These are phyloP conservation scores for Ogataea thermomethanolica DNA, from an alignment of 805 yeast species.

Conservation along the genomic window DNA sequence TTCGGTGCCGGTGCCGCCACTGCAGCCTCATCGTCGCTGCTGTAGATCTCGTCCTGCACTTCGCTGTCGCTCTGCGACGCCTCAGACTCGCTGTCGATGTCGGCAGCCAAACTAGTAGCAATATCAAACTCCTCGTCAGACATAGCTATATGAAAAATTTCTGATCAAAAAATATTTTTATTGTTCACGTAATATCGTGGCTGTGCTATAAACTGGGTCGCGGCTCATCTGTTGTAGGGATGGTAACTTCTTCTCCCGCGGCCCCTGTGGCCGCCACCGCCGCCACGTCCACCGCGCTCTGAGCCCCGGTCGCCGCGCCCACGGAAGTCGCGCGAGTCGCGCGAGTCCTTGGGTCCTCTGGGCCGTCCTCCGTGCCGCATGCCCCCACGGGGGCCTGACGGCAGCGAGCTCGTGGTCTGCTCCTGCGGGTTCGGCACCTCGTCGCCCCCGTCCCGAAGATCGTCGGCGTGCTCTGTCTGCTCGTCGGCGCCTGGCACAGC, in stretches of 20 bases:
- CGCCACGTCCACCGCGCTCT: slow-evolving; percentile 18
- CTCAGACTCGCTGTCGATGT: slow-evolving; percentile 19
- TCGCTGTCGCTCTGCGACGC: slow-evolving; percentile 29
- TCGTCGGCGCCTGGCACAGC: slow-evolving; percentile 8
- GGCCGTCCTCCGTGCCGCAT: slow-evolving; percentile 21
- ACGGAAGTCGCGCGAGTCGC: slow-evolving; percentile 14
- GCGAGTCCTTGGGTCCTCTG: slow-evolving; percentile 18
- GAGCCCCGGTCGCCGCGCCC: slow-evolving; percentile 4
- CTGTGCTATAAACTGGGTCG: slow-evolving; percentile 4
- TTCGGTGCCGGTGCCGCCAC: slow-evolving; percentile 36
- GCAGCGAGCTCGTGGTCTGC: slow-evolving; percentile 23
- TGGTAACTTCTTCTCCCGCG: slow-evolving; percentile 25
- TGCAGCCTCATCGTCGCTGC: slow-evolving; percentile 48
- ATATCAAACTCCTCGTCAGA: slow-evolving; percentile 52
- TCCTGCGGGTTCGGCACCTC: slow-evolving; percentile 37
- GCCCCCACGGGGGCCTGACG: slow-evolving; percentile 34
- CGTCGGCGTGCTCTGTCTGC: neutral
- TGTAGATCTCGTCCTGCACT: slow-evolving; percentile 51
- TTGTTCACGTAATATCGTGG: slow-evolving; percentile 6
- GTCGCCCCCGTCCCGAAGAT: slow-evolving; percentile 25
- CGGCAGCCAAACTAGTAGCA: slow-evolving; percentile 50
- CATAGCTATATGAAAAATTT: slow-evolving; percentile 4
- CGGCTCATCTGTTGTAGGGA: slow-evolving; percentile 29
- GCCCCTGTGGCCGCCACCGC: slow-evolving; percentile 9
- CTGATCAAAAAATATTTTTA: slow-evolving; percentile 10